Percentiles rank a stretch among this genome's conserved stretches.
These are phyloP conservation scores for Elongisporangium prolatum DNA, from an alignment of 352 stramenopile species.

Conservation along the genomic window DNA sequence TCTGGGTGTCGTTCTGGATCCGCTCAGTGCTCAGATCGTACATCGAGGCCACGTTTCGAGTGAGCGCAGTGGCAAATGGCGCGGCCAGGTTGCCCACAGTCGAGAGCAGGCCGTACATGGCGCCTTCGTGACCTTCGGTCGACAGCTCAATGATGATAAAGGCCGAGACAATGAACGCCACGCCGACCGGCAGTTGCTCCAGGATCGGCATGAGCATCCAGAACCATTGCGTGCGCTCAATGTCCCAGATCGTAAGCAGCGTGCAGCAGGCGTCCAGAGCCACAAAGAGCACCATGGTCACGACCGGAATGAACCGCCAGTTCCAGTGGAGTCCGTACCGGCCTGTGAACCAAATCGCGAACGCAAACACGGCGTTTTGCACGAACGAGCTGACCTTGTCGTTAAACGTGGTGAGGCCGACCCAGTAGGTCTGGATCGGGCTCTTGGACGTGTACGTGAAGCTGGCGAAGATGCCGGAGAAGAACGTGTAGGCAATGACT, in stretches of 20 bases:
- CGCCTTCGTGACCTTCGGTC: slow-evolving; percentile 48
- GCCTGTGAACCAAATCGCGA: slow-evolving; percentile 34
- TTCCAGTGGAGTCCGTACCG: slow-evolving; percentile 57
- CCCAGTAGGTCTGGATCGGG: slow-evolving; percentile 42
- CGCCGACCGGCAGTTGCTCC: slow-evolving; percentile 38
- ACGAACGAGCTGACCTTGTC: slow-evolving; percentile 32
- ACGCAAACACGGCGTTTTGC: slow-evolving; percentile 21
- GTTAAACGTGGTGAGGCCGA: slow-evolving; percentile 28
- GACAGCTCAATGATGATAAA: slow-evolving; percentile 62
- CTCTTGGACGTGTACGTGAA: slow-evolving; percentile 33
- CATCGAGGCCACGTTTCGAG: slow-evolving; percentile 29
- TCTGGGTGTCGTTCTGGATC: slow-evolving; percentile 44
- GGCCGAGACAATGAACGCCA: slow-evolving; percentile 49
- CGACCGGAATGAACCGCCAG: slow-evolving; percentile 33
- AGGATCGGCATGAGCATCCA: slow-evolving; percentile 42
- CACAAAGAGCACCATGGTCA: slow-evolving; percentile 29
- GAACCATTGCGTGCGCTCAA: slow-evolving; percentile 42
- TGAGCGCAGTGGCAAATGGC: slow-evolving; percentile 40
- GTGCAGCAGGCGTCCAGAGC: slow-evolving; percentile 29
- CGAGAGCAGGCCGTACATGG: slow-evolving; percentile 57
- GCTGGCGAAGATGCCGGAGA: slow-evolving; percentile 31
- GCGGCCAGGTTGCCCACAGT: slow-evolving; percentile 51
- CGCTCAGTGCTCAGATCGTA: slow-evolving; percentile 39
- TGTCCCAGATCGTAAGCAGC: slow-evolving; percentile 47
- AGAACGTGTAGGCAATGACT: too few relatives aligned